Conservation (phyloP, 768 basidiomycete species). For the Wakefieldia striispora region DNA sequence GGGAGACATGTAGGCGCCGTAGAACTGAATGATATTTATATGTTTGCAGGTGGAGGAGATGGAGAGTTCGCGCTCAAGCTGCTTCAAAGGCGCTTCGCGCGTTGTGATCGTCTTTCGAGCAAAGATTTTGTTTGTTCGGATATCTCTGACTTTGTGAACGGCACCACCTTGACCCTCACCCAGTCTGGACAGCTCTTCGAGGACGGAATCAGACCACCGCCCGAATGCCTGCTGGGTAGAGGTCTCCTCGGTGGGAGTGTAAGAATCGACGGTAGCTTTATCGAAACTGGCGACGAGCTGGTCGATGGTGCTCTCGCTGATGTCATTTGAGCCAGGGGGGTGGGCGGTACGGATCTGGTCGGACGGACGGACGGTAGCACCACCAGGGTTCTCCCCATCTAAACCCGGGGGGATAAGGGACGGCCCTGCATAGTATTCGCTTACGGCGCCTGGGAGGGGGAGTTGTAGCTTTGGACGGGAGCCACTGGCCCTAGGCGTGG, state of each 20-base stretch:
- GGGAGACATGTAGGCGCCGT: conserved; percentile 88
- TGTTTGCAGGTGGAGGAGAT: conserved; percentile 86
- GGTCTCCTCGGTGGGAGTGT: conserved; percentile 38
- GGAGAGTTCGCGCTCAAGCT: conserved; percentile 87
- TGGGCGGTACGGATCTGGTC: conserved; percentile 35
- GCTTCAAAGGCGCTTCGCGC: conserved; percentile 85
- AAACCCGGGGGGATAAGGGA: conserved; percentile 34
- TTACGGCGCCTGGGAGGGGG: conserved; percentile 28
- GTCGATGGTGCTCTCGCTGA: conserved; percentile 35
- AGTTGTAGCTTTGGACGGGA: conserved; percentile 36
- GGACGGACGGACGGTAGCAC: conserved; percentile 43
- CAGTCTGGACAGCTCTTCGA: conserved; percentile 75
- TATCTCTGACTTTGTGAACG: conserved; percentile 90
- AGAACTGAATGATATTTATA: conserved; percentile 86
- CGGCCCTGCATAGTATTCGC: conserved; percentile 33
- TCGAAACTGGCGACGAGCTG: conserved; percentile 34
- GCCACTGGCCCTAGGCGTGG: conserved; percentile 19
- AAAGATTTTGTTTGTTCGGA: conserved; percentile 74
- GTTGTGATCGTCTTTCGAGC: conserved; percentile 95
- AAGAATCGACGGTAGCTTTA: conserved; percentile 29
- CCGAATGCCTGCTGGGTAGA: conserved; percentile 22
- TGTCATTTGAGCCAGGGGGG: conserved; percentile 24
- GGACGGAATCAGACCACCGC: conserved; percentile 64
- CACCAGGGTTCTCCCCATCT: conserved; percentile 36
- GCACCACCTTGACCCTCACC: conserved; percentile 97